These are phyloP conservation scores for Simplicillium aogashimaense DNA, from an alignment of 2,329 filamentous ascomycete genomes.

Conservation along the genomic window DNA sequence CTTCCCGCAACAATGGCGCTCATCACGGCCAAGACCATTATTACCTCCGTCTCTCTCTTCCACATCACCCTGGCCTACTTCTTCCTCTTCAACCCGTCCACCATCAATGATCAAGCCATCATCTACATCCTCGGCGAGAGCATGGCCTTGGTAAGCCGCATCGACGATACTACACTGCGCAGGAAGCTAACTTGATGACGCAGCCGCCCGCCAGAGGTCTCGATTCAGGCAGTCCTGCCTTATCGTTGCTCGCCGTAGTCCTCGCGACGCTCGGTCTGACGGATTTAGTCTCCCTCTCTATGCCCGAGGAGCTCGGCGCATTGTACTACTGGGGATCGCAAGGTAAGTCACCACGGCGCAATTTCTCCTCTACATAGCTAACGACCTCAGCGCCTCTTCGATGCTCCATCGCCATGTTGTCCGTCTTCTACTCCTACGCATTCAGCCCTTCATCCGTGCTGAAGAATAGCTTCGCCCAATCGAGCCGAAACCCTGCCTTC, in stretches of 20 bases:
- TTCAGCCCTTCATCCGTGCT: conserved; percentile 43
- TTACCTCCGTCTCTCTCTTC: conserved; percentile 73
- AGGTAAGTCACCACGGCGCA: conserved; percentile 35
- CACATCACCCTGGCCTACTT: conserved; percentile 78
- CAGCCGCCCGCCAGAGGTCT: conserved; percentile 60
- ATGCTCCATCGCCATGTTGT: conserved; percentile 48
- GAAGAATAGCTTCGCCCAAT: conserved; percentile 21
- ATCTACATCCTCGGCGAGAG: conserved; percentile 76
- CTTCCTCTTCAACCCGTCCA: conserved; percentile 64
- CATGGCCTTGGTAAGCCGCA: conserved; percentile 62
- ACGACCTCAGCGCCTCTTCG: conserved; percentile 47
- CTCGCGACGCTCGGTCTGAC: conserved; percentile 50
- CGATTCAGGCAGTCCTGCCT: conserved; percentile 56
- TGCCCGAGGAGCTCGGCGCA: conserved; percentile 56
- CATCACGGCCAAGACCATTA: conserved; percentile 70
- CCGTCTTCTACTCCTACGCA: conserved; percentile 56
- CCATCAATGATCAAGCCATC: conserved; percentile 68
- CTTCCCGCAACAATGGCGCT: conserved; percentile 54
- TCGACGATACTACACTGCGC: neutral
- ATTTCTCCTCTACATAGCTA: conserved; percentile 6
- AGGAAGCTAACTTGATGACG: conserved; percentile 2
- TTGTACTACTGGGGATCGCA: conserved; percentile 58
- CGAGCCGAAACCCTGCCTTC: conserved; percentile 22
- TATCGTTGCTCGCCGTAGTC: conserved; percentile 63
- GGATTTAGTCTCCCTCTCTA: conserved; percentile 56